Percentiles rank a stretch among this genome's conserved stretches.
These are phyloP conservation scores for Aspergillus steynii DNA, from an alignment of 495 filamentous ascomycete genomes.

Conservation along the genomic window DNA sequence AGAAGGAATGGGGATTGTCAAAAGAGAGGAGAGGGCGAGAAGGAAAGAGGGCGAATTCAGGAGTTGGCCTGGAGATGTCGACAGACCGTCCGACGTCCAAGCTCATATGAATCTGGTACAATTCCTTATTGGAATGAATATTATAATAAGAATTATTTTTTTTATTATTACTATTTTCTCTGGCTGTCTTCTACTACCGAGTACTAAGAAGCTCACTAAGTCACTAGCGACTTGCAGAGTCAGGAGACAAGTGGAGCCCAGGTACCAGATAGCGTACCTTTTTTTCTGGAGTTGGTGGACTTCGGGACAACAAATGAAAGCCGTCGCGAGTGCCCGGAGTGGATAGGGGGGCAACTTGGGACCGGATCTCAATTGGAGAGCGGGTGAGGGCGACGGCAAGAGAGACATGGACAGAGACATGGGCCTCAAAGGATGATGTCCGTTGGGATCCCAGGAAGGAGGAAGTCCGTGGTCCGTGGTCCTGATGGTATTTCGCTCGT, in stretches of 20 bases:
- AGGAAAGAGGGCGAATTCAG: background rate
- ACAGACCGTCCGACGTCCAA: background rate
- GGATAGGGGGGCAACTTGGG: background rate
- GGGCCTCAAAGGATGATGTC: background rate
- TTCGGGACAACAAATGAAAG: background rate
- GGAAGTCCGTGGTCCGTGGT: no score
- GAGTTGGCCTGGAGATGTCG: background rate
- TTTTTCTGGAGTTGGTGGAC: background rate
- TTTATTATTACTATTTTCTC: background rate
- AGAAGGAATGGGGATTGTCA: background rate
- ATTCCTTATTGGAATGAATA: background rate
- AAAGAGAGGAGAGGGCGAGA: background rate
- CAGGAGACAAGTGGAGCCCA: background rate
- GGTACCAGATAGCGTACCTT: background rate
- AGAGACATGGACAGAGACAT: background rate
- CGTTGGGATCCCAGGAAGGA: background rate
- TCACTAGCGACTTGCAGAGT: background rate
- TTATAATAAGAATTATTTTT: background rate
- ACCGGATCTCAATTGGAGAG: background rate
- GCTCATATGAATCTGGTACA: background rate
- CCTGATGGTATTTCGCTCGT: no score
- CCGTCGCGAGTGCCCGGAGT: background rate
- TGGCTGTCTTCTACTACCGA: background rate
- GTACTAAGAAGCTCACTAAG: background rate
- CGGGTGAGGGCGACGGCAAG: no score